Evolutionary conservation across 164 flowering plant genomes (phyloP).

Genomic region (Hamamelis virginiana): DNA sequence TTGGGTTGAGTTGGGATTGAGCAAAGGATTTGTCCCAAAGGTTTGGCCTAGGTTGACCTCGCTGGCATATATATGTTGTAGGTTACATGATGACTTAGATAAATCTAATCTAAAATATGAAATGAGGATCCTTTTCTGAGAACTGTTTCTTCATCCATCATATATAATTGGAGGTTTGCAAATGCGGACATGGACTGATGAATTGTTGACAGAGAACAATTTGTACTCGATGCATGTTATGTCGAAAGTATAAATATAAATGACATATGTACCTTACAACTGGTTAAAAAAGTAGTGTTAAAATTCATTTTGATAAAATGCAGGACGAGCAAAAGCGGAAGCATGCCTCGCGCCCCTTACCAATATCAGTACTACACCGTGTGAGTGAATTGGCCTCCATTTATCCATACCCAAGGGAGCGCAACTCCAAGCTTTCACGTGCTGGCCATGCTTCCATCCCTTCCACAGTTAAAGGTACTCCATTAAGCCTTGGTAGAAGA

Average conservation of each 20-base stretch:
- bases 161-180: too few species aligned
- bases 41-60: too few species aligned
- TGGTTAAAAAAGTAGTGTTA: neutral
- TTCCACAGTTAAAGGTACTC: slow-evolving; percentile 9
- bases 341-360: slow-evolving; percentile 23
- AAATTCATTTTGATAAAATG: neutral
- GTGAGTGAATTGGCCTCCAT: slow-evolving; percentile 30
- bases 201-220: too few species aligned
- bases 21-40: too few species aligned
- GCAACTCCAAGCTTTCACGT: slow-evolving; percentile 7
- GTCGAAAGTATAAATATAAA: neutral
- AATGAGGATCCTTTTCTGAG: too few species aligned
- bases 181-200: too few species aligned
- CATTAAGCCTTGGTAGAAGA: slow-evolving; percentile 6
- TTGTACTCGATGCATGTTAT: neutral
- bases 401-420: slow-evolving; percentile 37
- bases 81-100: too few species aligned
- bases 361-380: slow-evolving; percentile 26
- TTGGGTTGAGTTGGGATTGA: too few species aligned
- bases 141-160: too few species aligned
- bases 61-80: too few species aligned
- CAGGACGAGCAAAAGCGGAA: slow-evolving; percentile 26
- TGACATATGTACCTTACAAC: neutral
- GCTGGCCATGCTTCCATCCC: neutral
- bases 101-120: too few species aligned